Evolutionary conservation across 2,329 filamentous ascomycete species (phyloP).

Genomic region (Herpotrichia juniperi): DNA sequence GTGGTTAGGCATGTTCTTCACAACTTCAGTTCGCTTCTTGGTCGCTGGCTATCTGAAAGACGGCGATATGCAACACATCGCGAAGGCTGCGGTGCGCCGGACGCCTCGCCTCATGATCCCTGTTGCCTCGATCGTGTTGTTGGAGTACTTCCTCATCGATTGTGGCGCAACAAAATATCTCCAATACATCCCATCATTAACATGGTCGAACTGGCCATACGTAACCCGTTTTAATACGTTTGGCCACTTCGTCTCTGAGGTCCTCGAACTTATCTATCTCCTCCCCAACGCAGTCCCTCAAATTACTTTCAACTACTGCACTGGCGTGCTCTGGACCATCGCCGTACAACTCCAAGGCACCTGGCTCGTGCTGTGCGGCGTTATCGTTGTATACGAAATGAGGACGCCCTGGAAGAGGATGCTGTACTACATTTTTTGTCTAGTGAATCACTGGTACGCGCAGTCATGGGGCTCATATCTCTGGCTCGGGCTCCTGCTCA

Average conservation of each 20-base stretch:
- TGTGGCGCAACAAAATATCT: slow-evolving; percentile 51
- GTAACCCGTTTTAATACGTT: slow-evolving; percentile 49
- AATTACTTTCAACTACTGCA: slow-evolving; percentile 57
- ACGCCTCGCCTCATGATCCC: slow-evolving; percentile 56
- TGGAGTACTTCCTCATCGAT: slow-evolving; percentile 57
- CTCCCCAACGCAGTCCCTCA: slow-evolving; percentile 57
- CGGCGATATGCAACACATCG: slow-evolving; percentile 51
- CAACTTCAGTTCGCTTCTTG: slow-evolving; percentile 55
- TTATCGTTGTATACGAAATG: slow-evolving; percentile 53
- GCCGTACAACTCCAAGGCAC: slow-evolving; percentile 56
- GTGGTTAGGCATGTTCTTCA: slow-evolving; percentile 58
- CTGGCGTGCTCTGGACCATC: slow-evolving; percentile 58
- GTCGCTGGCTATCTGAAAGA: slow-evolving; percentile 50
- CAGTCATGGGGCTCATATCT: slow-evolving; percentile 54
- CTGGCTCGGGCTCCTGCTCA: slow-evolving; percentile 53
- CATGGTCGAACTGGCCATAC: slow-evolving; percentile 57
- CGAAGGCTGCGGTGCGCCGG: slow-evolving; percentile 52
- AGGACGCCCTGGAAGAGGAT: slow-evolving; percentile 56
- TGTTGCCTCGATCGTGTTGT: slow-evolving; percentile 48
- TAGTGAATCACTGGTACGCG: slow-evolving; percentile 55
- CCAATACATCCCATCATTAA: slow-evolving; percentile 53
- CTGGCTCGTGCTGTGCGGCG: slow-evolving; percentile 52
- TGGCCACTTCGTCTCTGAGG: slow-evolving; percentile 51
- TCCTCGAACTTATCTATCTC: slow-evolving; percentile 53
- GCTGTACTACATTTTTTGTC: slow-evolving; percentile 50